Base-by-base conservation (phyloP, 805 yeast genomes). In the Ogataea pilisensis region DNA sequence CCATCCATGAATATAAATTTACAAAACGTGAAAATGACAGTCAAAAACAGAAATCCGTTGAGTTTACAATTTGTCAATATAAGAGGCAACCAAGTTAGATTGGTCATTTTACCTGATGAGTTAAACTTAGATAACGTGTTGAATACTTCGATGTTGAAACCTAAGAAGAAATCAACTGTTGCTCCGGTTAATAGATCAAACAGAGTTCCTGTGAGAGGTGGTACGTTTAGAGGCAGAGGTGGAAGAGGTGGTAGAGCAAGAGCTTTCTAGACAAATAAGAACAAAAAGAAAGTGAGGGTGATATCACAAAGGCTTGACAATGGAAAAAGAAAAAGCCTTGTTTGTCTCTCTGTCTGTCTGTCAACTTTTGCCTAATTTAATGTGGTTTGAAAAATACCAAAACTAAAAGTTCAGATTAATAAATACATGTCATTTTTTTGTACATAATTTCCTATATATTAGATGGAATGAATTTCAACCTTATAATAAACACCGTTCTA, bases 1-100 rank as follows among this genome's bases (percentile, higher is more conserved):
- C 96, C 96, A 21, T 76, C 85, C 47, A 90, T 90, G 98, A 90
- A 90, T 63, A 80, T 90, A 34, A 79, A 87, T 4, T 63, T 90
- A 46, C 80, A 84, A 53, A 85, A 84, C 49, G 91, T 86, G 35
- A 85, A 82, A 51, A 79, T 91, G 75, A 80, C 90, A 2, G 73
- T 85, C 33, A 77, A 75, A 41, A 74, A 80, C 57, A 78, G 85
- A 41, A 85, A 79, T 40, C 84, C 95, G 0, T 73, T 79, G 30
- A 63, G 75, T 11, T 66, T 89, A 50, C 95, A 87, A 52, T 85
- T 75, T 60, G 82, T 90, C 54, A 88, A 85, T 53, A 75, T 91
- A 25, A 74, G 98, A 55, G 98, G 98, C 2, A 90, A 82, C 63
- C 91, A 86, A 41, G 83, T 90, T 26, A 76, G 98, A 49, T 81